Evolutionary conservation across 345 rosid species (phyloP).

Genomic region (Lumnitzera littorea): DNA sequence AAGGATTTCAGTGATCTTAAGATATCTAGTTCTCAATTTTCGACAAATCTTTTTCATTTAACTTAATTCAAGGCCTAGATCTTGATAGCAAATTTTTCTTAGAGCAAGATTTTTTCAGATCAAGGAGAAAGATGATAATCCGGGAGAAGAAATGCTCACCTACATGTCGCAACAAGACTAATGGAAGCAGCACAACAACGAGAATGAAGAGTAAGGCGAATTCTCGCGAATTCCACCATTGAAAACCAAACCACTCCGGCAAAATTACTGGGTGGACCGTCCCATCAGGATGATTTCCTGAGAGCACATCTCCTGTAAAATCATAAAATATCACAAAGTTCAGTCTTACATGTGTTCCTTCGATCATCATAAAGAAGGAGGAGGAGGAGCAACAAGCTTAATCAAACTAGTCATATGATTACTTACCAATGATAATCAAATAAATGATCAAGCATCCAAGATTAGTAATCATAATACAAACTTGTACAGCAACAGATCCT

Average conservation of each 20-base stretch:
- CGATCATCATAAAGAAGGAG: no score
- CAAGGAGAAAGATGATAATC: background rate
- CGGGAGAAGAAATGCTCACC: conserved; percentile 28
- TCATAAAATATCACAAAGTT: background rate
- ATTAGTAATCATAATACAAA: conserved; percentile 58
- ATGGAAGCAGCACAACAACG: conserved; percentile 55
- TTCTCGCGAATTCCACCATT: conserved; percentile 82
- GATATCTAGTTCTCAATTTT: no score
- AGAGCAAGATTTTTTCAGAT: no score
- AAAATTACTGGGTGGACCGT: conserved; percentile 61
- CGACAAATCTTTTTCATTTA: no score
- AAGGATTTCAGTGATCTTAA: no score
- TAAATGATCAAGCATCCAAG: conserved; percentile 68
- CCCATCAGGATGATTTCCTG: conserved; percentile 56
- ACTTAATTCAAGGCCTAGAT: no score
- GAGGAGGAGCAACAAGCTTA: background rate
- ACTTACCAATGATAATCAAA: conserved; percentile 70
- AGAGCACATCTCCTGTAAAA: conserved; percentile 65
- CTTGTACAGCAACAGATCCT: conserved; percentile 54
- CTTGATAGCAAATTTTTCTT: no score
- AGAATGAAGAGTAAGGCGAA: conserved; percentile 47
- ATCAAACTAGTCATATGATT: no score
- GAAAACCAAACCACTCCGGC: conserved; percentile 82
- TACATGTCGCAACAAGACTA: conserved; percentile 48
- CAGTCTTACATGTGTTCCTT: background rate